Base-by-base conservation (phyloP, 345 rosid species). In the Aegle marmelos region DNA sequence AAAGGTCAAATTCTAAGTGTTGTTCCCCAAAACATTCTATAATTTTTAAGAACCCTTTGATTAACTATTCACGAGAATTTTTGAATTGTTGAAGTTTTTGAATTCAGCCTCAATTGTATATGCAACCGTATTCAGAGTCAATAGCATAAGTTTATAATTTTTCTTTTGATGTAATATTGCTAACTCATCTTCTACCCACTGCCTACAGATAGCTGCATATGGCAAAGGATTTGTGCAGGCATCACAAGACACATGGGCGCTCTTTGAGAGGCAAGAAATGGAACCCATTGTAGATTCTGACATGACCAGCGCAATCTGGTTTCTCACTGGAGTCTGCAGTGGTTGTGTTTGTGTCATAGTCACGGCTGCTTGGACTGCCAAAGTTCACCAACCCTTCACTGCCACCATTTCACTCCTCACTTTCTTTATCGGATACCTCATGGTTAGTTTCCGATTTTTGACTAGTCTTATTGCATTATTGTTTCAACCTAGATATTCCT, bases 221-320 rank as follows among this genome's bases (percentile, higher is more conserved):
- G 98, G 99, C 61, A 97, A 97, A 83, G 92, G 93, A 24, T 97
- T 97, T 76, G 99, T 94, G 83, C 85, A 76, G 82, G 98, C 99
- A 34, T 94, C 99, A 53, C 92, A 89, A 73, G 99, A 97, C 75
- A 91, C 97, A 0, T 97, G 99, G 98, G 85, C 73, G 71, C 90
- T 91, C 31, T 94, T 94, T 66, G 83, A 86, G 82, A 85, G 84
- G 76, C 88, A 54, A 67, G 76, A 87, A 37, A 91, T 97, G 89
- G 96, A 69, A 78, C 2, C 25, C 48, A 89, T 94, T 2, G 90
- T 97, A 9, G 98, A 94, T 72, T 83, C 93, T 3, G 98, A 97
- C 89, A 93, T 97, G 71, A 89, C 94, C 63, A 94, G 98, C 80
- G 82, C 99, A 2, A 85, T 97, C 24, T 97, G 99, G 86, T 97